Base-by-base conservation (phyloP, 768 basidiomycete species). In the Phylloporus sp. region DNA sequence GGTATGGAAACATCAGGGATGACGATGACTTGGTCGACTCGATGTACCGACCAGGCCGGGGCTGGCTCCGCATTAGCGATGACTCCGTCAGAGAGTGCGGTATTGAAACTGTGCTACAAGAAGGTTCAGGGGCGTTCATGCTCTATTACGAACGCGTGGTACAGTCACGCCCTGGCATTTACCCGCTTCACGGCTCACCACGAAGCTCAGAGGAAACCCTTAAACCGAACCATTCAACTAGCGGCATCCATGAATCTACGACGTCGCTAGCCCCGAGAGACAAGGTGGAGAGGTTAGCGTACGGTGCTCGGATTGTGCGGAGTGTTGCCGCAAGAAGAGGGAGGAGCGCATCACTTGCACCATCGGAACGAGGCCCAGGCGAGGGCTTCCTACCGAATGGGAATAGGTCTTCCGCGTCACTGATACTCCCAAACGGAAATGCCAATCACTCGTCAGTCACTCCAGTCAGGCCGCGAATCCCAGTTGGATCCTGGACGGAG, bases 51-150 rank as follows among this genome's bases (percentile, higher is more conserved):
- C 68, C 77, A 3, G 83, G 84, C 7, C 71, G 68, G 22, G 86
- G 90, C 3, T 97, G 95, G 95, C 69, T 96, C 46, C 73, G 90
- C 46, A 84, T 93, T 50, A 90, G 87, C 59, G 95, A 99, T 68
- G 86, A 90, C 55, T 69, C 77, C 4, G 90, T 93, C 43, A 70
- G 75, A 24, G 86, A 90, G 56, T 81, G 82, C 29, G 85, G 84
- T 22, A 75, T 92, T 43, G 81, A 86, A 68, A 71, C 72, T 44
- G 89, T 90, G 60, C 66, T 90, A 43, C 69, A 74, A 60, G 86
- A 86, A 74, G 86, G 84, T 42, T 72, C 77, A 17, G 88, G 80
- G 51, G 76, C 73, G 15, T 95, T 97, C 66, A 90, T 99, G 88
- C 75, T 97, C 31, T 98, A 90, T 60, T 99, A 98, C 58, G 95